A percentile compares a stretch with the other conserved stretches of the same genome.
Conservation (phyloP, 805 yeast species). For the Suhomyces emberorum region DNA sequence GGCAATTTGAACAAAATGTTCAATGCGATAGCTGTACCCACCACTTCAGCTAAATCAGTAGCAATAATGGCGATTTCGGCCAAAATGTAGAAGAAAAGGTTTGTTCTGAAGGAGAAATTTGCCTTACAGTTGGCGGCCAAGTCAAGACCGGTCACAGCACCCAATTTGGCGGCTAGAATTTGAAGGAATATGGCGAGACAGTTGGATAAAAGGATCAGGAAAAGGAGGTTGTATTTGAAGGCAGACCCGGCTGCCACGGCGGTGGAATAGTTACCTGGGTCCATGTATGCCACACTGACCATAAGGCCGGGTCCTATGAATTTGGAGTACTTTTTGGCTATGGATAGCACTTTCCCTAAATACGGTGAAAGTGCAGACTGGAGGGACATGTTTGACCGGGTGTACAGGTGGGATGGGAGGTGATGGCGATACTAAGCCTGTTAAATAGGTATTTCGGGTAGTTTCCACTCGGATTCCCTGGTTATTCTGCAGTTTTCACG, state of each 20-base stretch:
- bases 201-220: constrained; percentile 76
- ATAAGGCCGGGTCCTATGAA: constrained; percentile 94
- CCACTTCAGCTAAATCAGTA: constrained; percentile 94
- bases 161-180: constrained; percentile 78
- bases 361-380: neutral
- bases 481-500: too few species aligned
- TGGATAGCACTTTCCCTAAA: constrained; percentile 3
- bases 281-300: constrained; percentile 96
- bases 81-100: constrained; percentile 61
- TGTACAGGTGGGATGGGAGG: too few species aligned
- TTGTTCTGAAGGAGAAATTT: constrained; percentile 62
- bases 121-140: constrained; percentile 82
- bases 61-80: constrained; percentile 93
- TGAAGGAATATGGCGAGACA: constrained; percentile 86
- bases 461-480: too few species aligned
- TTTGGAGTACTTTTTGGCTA: constrained; percentile 47
- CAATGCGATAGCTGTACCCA: constrained; percentile 94
- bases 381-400: neutral
- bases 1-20: constrained; percentile 82
- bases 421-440: too few species aligned
- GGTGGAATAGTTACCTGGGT: constrained; percentile 95
- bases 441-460: too few species aligned
- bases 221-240: constrained; percentile 72
- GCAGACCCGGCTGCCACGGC: constrained; percentile 94
- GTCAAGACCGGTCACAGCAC: constrained; percentile 92